Evolutionary conservation across 257 asterid genomes (phyloP).

Genomic region (Galeopsis tetrahit): DNA sequence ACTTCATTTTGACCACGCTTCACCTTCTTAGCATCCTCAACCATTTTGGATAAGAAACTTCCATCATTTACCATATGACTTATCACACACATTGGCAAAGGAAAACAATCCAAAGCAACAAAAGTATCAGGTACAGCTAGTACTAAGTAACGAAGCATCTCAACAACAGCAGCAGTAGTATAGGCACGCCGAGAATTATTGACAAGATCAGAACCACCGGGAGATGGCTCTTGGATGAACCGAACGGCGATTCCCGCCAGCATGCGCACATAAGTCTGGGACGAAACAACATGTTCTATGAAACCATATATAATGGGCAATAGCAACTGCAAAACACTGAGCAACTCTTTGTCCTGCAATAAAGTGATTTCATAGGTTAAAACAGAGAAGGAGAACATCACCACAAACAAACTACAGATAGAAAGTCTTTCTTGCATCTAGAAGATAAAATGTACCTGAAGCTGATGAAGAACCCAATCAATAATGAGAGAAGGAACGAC

Average conservation of each 20-base stretch:
- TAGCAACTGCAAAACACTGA: constrained; percentile 84
- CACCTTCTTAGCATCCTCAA: constrained; percentile 70
- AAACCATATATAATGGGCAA: constrained; percentile 93
- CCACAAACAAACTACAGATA: constrained; percentile 24
- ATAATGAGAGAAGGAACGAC: constrained; percentile 83
- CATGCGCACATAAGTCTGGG: constrained; percentile 88
- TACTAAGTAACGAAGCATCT: constrained; percentile 94
- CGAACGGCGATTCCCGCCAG: constrained; percentile 75
- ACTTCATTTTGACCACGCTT: constrained; percentile 59
- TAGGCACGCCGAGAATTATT: constrained; percentile 94
- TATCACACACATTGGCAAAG: constrained; percentile 70
- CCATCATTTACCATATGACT: constrained; percentile 73
- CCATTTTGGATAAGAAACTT: constrained; percentile 67
- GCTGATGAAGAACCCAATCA: constrained; percentile 98
- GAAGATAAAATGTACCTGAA: constrained; percentile 63
- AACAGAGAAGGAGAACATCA: constrained; percentile 32
- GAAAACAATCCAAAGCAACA: constrained; percentile 94
- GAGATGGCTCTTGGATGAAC: constrained; percentile 89
- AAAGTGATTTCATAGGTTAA: constrained; percentile 30
- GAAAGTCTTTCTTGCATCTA: constrained; percentile 15
- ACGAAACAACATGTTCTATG: constrained; percentile 83
- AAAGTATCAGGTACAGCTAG: constrained; percentile 95
- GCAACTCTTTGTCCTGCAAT: constrained; percentile 85
- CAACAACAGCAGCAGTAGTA: constrained; percentile 90
- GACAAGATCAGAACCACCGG: constrained; percentile 98